Base-by-base conservation (phyloP, 1,284 basidiomycete genomes). In the Ustilago hordei region DNA sequence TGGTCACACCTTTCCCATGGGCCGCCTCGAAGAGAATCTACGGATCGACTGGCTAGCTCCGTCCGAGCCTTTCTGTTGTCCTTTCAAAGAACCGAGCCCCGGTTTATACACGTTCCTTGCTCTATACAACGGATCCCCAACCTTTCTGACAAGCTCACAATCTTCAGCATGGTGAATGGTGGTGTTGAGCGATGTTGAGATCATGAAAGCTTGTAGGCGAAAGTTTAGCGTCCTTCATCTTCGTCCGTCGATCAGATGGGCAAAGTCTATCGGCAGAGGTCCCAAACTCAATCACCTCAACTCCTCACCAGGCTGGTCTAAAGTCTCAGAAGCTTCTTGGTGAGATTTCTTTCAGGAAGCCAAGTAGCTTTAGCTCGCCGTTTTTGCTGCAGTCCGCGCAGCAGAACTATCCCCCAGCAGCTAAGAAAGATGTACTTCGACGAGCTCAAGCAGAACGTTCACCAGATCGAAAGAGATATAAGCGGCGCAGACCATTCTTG, bases 161-260 rank as follows among this genome's bases (percentile, higher is more conserved):
- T 50, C 34, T 54, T n/a, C 8, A 32, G 28, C 28, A 50, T 50
- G 23, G 28, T 17, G 28, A 12, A 4, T 13, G 13, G 48, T 9
- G 45, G 45, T 9, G 45, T 48, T 48, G 48, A 13, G 7, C 23
- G 15, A 45, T 45, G 43, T 45, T 19, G n/a, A 19, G n/a, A 54
- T 5, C 54, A 23, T 55, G 54, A 55, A 55, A 55, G 54, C 36
- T 19, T 35, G 4, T 38, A 23, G 19, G 17, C n/a, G 13, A 52
- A n/a, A n/a, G 48, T 52, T 54, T 54, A 54, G 52, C 34, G 52
- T 28, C 19, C 15, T 36, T 54, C n/a, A 8, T 3, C n/a, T 7
- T 55, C 8, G 6, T 31, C 54, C 36, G 54, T 55, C 54, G 54
- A 55, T 55, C 54, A n/a, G 54, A 39, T 55, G 36, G 38, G 54